Conservation (phyloP, 257 asterid genomes). For the Thymus mandschuricus region DNA sequence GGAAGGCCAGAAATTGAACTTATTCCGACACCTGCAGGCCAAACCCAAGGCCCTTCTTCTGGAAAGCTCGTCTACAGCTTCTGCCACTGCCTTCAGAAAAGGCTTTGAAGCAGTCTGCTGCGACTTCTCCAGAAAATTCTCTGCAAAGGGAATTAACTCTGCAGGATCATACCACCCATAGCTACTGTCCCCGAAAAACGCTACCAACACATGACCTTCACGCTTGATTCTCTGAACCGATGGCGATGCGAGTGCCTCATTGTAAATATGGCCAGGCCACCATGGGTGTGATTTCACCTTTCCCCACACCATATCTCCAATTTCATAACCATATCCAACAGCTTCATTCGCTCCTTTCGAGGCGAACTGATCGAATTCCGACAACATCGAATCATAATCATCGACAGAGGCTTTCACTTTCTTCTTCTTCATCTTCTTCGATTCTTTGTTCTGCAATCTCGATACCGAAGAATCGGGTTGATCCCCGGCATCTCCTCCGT, state of each 20-base stretch:
- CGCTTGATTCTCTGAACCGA: constrained; percentile 71
- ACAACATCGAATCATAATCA: constrained; percentile 44
- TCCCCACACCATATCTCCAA: constrained; percentile 98
- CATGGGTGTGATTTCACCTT: constrained; percentile 97
- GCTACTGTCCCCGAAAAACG: constrained; percentile 88
- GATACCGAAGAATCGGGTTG: constrained; percentile 23
- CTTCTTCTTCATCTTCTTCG: constrained; percentile 30
- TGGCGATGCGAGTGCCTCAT: constrained; percentile 67
- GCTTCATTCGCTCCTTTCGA: constrained; percentile 46
- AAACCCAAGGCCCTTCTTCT: constrained; percentile 74
- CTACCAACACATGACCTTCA: constrained; percentile 84
- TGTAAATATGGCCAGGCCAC: constrained; percentile 94
- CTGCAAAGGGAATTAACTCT: constrained; percentile 79
- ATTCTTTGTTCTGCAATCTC: constrained; percentile 6
- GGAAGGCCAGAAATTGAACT: constrained; percentile 60
- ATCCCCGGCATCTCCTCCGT: constrained; percentile 31
- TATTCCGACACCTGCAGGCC: constrained; percentile 75
- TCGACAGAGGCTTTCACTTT: constrained; percentile 22
- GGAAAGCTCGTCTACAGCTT: constrained; percentile 82
- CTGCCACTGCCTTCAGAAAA: constrained; percentile 78
- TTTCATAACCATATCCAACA: constrained; percentile 68
- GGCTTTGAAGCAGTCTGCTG: constrained; percentile 55
- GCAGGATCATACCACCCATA: constrained; percentile 91
- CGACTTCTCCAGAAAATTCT: constrained; percentile 74
- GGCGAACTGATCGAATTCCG: constrained; percentile 72